Percentiles rank a stretch among this genome's conserved stretches.
Evolutionary conservation across 331 rosid genomes (phyloP).

Genomic region (Arachis monticola): DNA sequence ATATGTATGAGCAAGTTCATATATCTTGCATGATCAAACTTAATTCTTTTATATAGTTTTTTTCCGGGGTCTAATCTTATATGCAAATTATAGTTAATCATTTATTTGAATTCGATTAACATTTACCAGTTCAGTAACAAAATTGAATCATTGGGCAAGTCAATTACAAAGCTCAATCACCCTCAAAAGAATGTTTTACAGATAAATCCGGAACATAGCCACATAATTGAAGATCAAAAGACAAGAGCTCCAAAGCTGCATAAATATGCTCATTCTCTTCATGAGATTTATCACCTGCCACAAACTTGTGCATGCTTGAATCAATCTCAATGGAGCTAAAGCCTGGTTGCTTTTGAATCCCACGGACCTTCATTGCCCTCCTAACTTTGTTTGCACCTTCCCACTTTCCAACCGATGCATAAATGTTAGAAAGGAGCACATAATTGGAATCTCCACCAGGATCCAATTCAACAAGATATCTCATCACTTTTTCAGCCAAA

Average conservation of each 20-base stretch:
- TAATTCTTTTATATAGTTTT: constrained; percentile 6
- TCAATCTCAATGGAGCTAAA: constrained; percentile 76
- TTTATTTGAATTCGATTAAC: constrained; percentile 27
- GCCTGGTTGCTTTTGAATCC: constrained; percentile 71
- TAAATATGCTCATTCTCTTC: constrained; percentile 51
- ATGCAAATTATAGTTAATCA: background rate
- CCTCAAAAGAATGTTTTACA: constrained; percentile 46
- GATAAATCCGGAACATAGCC: constrained; percentile 62
- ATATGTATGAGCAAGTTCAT: background rate
- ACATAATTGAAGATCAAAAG: constrained; percentile 57
- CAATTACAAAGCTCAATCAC: constrained; percentile 38
- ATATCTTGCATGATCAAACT: background rate
- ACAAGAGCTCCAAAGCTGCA: constrained; percentile 56
- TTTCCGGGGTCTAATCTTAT: background rate
- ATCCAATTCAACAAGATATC: constrained; percentile 54
- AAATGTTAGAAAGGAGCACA: constrained; percentile 81
- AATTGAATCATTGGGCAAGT: constrained; percentile 10
- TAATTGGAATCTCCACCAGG: constrained; percentile 70
- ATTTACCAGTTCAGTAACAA: constrained; percentile 20
- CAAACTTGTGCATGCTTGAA: constrained; percentile 70
- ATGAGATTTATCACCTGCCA: constrained; percentile 72
- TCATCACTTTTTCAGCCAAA: constrained; percentile 75
- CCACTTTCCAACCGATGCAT: constrained; percentile 79
- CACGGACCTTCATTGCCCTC: constrained; percentile 63
- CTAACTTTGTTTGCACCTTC: constrained; percentile 72